Conservation (phyloP, 441 rosid species). For the Erysimum pusillum region DNA sequence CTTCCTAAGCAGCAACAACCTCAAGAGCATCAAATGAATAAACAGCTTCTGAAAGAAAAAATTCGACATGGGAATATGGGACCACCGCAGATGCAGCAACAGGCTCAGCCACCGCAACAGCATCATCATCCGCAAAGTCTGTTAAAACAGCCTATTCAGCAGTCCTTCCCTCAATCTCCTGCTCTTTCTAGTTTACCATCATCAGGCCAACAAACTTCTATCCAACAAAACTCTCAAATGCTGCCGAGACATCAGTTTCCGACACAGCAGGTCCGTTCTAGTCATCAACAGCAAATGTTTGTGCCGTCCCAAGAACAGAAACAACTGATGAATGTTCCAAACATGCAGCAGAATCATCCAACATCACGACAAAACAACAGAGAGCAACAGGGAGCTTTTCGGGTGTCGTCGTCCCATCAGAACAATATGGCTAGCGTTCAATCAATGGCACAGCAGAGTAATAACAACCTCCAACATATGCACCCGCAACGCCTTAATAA, state of each 20-base stretch:
- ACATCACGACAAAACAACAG: slow-evolving; percentile 61
- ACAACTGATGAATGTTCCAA: slow-evolving; percentile 60
- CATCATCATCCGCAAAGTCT: slow-evolving; percentile 35
- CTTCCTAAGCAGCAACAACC: slow-evolving; percentile 64
- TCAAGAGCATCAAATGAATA: slow-evolving; percentile 55
- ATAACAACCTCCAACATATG: slow-evolving; percentile 42
- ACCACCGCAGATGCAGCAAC: slow-evolving; percentile 49
- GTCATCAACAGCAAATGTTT: slow-evolving; percentile 64
- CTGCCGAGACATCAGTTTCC: slow-evolving; percentile 62
- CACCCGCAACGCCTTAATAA: slow-evolving; percentile 60
- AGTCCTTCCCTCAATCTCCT: slow-evolving; percentile 59
- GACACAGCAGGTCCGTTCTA: slow-evolving; percentile 52
- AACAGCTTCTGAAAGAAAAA: slow-evolving; percentile 61
- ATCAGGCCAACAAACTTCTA: slow-evolving; percentile 64
- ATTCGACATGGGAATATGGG: slow-evolving; percentile 55
- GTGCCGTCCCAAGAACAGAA: slow-evolving; percentile 59
- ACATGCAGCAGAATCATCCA: slow-evolving; percentile 62
- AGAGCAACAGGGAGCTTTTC: slow-evolving; percentile 58
- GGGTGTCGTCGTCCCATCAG: slow-evolving; percentile 50
- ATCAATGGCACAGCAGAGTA: slow-evolving; percentile 59
- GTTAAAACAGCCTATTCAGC: slow-evolving; percentile 55
- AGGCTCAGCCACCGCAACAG: slow-evolving; percentile 48
- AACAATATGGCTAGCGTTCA: slow-evolving; percentile 58
- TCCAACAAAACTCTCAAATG: slow-evolving; percentile 62
- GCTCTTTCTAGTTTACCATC: slow-evolving; percentile 54